phyloP scores from a whole-genome alignment of 148 eudicot genomes.

The Fagopyrum esculentum region DNA sequence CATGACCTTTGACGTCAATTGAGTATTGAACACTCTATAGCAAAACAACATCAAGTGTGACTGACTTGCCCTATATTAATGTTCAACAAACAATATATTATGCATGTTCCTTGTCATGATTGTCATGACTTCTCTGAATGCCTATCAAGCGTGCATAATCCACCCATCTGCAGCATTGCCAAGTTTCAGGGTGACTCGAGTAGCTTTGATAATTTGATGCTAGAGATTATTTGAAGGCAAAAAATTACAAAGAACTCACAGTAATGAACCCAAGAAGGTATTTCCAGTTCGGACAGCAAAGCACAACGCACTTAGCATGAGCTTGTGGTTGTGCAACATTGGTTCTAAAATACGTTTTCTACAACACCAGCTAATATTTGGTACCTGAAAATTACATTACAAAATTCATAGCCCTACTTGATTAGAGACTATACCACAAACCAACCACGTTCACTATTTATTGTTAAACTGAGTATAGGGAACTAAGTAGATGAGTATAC shows the following conservation, averaged over 20 bases:
- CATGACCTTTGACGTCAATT: too few species aligned
- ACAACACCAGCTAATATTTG: conserved; percentile 76
- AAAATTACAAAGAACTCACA: conserved; percentile 39
- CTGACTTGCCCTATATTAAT: background rate
- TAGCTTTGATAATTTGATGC: background rate
- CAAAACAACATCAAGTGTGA: background rate
- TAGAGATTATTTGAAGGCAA: background rate
- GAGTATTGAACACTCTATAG: background rate
- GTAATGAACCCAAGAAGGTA: conserved; percentile 85
- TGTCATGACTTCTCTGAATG: conserved; percentile 58
- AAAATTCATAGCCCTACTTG: too few species aligned
- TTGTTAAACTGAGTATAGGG: too few species aligned
- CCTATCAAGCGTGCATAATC: conserved; percentile 89
- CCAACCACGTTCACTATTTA: too few species aligned
- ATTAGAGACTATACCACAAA: too few species aligned
- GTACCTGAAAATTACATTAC: conserved; percentile 40
- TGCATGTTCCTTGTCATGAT: conserved; percentile 34
- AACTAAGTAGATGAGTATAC: too few species aligned
- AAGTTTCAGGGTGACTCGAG: background rate
- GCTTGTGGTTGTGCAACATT: conserved; percentile 68
- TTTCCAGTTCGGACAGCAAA: conserved; percentile 89
- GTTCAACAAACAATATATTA: background rate
- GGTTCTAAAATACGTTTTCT: conserved; percentile 88
- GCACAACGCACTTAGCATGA: conserved; percentile 71
- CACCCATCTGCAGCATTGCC: conserved; percentile 64